Conservation (phyloP, 2,329 filamentous ascomycete species). For the Talaromyces sp. region DNA sequence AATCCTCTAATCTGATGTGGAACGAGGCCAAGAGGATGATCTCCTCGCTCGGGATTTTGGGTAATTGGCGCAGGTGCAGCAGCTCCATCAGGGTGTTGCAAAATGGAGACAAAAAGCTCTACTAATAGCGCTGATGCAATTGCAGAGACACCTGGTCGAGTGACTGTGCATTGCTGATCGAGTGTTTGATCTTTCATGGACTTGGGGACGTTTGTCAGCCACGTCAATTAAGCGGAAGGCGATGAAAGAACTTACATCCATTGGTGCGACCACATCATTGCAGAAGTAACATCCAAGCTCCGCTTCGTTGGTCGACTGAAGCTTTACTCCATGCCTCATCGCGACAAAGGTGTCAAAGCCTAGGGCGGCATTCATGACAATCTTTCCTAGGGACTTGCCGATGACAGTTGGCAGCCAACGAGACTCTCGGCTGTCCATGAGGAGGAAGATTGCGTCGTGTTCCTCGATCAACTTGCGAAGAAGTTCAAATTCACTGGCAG, state of each 20-base stretch:
- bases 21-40: constrained; percentile 49
- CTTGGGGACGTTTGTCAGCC: constrained; percentile 40
- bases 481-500: constrained; percentile 67
- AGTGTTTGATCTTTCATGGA: constrained; percentile 91
- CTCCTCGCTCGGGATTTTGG: constrained; percentile 29
- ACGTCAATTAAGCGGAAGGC: constrained; percentile 14
- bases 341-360: constrained; percentile 97
- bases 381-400: constrained; percentile 86
- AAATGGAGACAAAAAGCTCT: constrained; percentile 77
- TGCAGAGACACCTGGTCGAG: constrained; percentile 82
- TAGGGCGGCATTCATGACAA: constrained; percentile 92
- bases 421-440: constrained; percentile 94
- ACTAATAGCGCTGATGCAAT: constrained; percentile 89
- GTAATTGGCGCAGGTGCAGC: constrained; percentile 36
- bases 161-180: constrained; percentile 97
- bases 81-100: constrained; percentile 68
- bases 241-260: constrained; percentile 62
- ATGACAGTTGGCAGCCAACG: constrained; percentile 95
- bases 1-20: constrained; percentile 62
- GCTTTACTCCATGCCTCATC: constrained; percentile 82
- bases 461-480: constrained; percentile 69
- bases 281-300: constrained; percentile 96
- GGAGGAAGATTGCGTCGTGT: constrained; percentile 90
- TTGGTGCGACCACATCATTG: constrained; percentile 92
- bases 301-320: constrained; percentile 51